A percentile compares a stretch with the other conserved stretches of the same genome.
Conservation (phyloP, 805 yeast genomes). For the Cephaloascus fragrans region DNA sequence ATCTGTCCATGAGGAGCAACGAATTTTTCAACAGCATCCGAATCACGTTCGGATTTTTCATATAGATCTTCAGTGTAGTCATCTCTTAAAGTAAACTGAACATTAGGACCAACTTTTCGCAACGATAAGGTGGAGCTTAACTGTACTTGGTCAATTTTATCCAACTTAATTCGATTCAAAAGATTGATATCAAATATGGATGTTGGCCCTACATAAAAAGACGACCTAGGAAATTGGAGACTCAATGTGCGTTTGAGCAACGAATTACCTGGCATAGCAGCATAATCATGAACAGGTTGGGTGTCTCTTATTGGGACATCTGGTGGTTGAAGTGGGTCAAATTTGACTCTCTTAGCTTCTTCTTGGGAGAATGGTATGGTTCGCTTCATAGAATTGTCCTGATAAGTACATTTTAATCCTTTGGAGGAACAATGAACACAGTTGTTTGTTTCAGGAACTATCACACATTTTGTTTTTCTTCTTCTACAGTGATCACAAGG, state of each 20-base stretch:
- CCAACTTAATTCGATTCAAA: conserved; percentile 52
- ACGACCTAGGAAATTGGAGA: conserved; percentile 83
- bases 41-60: conserved; percentile 60
- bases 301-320: conserved; percentile 39
- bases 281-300: conserved; percentile 59
- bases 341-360: conserved; percentile 1
- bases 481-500: conserved; percentile 86
- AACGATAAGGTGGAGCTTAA: conserved; percentile 56
- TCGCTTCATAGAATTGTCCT: conserved; percentile 41
- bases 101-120: conserved; percentile 69
- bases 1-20: conserved; percentile 91
- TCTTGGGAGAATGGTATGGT: conserved; percentile 13
- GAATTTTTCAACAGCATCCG: conserved; percentile 74
- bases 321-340: conserved; percentile 20
- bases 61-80: conserved; percentile 69
- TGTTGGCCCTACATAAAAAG: conserved; percentile 83
- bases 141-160: conserved; percentile 74
- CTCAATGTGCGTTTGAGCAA: conserved; percentile 58
- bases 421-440: conserved; percentile 75
- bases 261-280: conserved; percentile 52
- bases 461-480: conserved; percentile 70
- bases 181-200: conserved; percentile 72
- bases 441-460: conserved; percentile 48
- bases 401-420: conserved; percentile 65
- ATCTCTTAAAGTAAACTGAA: conserved; percentile 70